These are phyloP conservation scores for Stachybotrys echinatus DNA, from an alignment of 2,329 filamentous ascomycete genomes.

Conservation along the genomic window DNA sequence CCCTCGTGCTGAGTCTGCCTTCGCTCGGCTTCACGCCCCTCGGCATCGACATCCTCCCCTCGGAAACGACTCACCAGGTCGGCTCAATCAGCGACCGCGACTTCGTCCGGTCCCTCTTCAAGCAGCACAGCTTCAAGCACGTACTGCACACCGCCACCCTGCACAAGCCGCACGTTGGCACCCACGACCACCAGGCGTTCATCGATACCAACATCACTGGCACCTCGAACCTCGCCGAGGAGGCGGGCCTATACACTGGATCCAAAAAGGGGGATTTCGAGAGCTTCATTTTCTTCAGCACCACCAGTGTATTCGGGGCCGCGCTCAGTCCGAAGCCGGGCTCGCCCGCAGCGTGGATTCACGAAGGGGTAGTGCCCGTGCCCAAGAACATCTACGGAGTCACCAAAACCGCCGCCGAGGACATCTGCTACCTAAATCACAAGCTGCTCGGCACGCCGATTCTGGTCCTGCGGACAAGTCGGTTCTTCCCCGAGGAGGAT, in stretches of 20 bases:
- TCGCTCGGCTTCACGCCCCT: slow-evolving; percentile 31
- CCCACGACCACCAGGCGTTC: slow-evolving; percentile 37
- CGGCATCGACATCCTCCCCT: slow-evolving; percentile 37
- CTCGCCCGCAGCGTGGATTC: slow-evolving; percentile 36
- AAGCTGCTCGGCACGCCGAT: slow-evolving; percentile 31
- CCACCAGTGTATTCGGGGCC: slow-evolving; percentile 38
- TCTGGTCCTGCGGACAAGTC: slow-evolving; percentile 38
- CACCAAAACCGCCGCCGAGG: slow-evolving; percentile 43
- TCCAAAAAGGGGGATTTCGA: slow-evolving; percentile 15
- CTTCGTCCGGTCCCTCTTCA: slow-evolving; percentile 25
- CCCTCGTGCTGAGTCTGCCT: slow-evolving; percentile 37
- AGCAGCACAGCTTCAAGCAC: slow-evolving; percentile 26
- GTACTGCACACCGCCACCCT: slow-evolving; percentile 40
- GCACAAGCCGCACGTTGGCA: slow-evolving; percentile 42
- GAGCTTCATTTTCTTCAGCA: slow-evolving; percentile 40
- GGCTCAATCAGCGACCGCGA: slow-evolving; percentile 31
- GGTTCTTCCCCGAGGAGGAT: slow-evolving; percentile 44
- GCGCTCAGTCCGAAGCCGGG: slow-evolving; percentile 30
- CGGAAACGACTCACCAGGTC: slow-evolving; percentile 26
- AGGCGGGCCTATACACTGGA: slow-evolving; percentile 18
- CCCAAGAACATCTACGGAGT: slow-evolving; percentile 45
- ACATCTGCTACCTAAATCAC: slow-evolving; percentile 37
- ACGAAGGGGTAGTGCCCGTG: slow-evolving; percentile 30
- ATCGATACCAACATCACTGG: slow-evolving; percentile 39
- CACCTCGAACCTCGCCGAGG: slow-evolving; percentile 35